These are phyloP conservation scores for Discostella stelligeroides DNA, from an alignment of 108 stramenopile genomes.

Conservation along the genomic window DNA sequence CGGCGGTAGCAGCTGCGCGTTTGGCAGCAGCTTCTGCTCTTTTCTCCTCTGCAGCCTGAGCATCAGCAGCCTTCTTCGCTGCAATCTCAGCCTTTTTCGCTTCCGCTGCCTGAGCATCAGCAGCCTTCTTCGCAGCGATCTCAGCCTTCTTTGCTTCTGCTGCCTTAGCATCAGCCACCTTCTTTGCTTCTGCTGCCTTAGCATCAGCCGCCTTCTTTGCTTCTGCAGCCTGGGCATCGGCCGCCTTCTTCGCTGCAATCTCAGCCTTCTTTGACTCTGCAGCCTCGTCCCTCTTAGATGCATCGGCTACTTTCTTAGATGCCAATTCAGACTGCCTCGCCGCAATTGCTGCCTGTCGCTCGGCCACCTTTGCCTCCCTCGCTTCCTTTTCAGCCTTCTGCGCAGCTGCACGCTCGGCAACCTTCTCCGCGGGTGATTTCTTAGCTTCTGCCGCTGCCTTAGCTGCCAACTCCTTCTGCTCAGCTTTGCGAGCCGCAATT, in stretches of 20 bases:
- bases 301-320: too few relatives aligned
- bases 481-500: conserved; percentile 18
- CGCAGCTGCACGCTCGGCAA: conserved; percentile 36
- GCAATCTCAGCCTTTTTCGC: conserved; percentile 33
- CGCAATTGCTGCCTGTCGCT: conserved; percentile 32
- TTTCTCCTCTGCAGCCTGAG: conserved; percentile 19
- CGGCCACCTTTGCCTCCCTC: conserved; percentile 4
- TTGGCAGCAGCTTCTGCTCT: conserved; percentile 18
- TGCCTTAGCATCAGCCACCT: conserved; percentile 11
- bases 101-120: conserved; percentile 31
- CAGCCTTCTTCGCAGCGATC: conserved; percentile 22
- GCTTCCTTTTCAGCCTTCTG: conserved; percentile 48
- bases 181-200: conserved; percentile 11
- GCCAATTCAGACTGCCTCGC: too few relatives aligned
- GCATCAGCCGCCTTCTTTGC: conserved; percentile 20
- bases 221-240: conserved; percentile 31
- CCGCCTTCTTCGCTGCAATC: conserved; percentile 25
- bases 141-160: conserved; percentile 3
- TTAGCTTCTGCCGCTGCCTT: too few relatives aligned
- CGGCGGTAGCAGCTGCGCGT: too few relatives aligned
- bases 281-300: too few relatives aligned
- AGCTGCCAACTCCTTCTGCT: conserved; percentile 27
- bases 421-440: too few relatives aligned
- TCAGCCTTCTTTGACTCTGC: conserved; percentile 7
- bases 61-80: conserved; percentile 43